phyloP scores from a whole-genome alignment of 352 stramenopile species.

The Globisporangium apiculatum region DNA sequence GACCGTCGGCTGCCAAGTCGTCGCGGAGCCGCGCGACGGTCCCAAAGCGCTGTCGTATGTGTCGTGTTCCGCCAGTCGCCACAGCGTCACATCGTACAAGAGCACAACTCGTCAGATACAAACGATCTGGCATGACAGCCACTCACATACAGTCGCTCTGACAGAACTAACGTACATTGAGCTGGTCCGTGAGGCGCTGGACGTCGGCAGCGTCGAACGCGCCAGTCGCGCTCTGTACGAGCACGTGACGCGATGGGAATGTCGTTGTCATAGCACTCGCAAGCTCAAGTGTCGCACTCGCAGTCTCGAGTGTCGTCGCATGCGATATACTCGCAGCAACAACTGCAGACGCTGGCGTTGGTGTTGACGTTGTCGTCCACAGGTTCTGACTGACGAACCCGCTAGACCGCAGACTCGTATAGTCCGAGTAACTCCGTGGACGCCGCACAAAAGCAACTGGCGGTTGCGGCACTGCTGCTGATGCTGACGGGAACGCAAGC shows the following conservation, averaged over 20 bases:
- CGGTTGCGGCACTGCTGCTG: background rate
- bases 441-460: conserved; percentile 14
- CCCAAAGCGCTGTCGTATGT: conserved; percentile 43
- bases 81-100: background rate
- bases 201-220: conserved; percentile 31
- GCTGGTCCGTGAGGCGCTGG: conserved; percentile 33
- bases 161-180: conserved; percentile 55
- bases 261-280: conserved; percentile 45
- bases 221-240: conserved; percentile 35
- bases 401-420: conserved; percentile 29
- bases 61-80: too few relatives aligned
- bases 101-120: background rate
- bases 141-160: too few relatives aligned
- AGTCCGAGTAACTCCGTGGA: conserved; percentile 66
- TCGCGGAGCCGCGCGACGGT: conserved; percentile 36
- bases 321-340: background rate
- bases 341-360: background rate
- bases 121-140: background rate
- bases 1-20: conserved; percentile 39
- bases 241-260: conserved; percentile 58
- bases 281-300: conserved; percentile 23
- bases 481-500: conserved; percentile 24
- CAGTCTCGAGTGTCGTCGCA: background rate
- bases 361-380: conserved; percentile 7
- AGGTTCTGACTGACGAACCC: too few relatives aligned